These are phyloP conservation scores for Schizonepeta tenuifolia DNA, from an alignment of 257 asterid species.

Conservation along the genomic window DNA sequence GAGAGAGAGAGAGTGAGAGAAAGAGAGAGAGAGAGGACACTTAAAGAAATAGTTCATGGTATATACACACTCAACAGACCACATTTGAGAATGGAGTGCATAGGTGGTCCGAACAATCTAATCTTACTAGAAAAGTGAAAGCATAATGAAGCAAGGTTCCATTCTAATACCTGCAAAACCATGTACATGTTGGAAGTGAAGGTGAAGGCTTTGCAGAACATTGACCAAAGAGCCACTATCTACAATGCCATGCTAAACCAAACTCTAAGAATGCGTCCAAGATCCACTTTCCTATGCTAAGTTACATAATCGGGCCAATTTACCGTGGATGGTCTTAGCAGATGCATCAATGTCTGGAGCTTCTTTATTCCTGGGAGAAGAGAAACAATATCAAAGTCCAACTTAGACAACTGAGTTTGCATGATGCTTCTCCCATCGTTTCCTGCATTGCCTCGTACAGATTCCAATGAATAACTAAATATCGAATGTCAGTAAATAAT, in stretches of 20 bases:
- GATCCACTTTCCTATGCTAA: conserved; percentile 22
- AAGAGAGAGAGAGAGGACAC: no score
- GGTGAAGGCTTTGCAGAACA: conserved; percentile 1
- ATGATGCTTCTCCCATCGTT: not conserved
- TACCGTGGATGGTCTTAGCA: conserved; percentile 7
- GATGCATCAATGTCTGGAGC: conserved; percentile 1
- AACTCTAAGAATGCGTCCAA: not conserved
- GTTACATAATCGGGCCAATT: conserved; percentile 28
- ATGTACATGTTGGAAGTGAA: conserved; percentile 10
- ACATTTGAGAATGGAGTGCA: not conserved
- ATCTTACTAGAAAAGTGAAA: not conserved
- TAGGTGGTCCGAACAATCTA: not conserved
- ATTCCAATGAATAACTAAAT: conserved; percentile 2
- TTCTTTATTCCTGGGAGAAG: conserved; percentile 10
- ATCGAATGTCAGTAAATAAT: not conserved
- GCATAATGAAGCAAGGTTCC: not conserved
- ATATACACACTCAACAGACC: not conserved
- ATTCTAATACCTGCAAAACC: conserved; percentile 30
- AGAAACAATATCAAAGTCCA: not conserved
- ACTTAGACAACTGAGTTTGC: conserved; percentile 11
- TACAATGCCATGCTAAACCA: not conserved
- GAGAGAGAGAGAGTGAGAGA: no score
- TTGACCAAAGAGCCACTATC: conserved; percentile 12
- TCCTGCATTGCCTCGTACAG: not conserved
- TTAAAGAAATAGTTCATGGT: not conserved